These are phyloP conservation scores for Jackrogersella multiformis DNA, from an alignment of 495 filamentous ascomycete species.

Conservation along the genomic window DNA sequence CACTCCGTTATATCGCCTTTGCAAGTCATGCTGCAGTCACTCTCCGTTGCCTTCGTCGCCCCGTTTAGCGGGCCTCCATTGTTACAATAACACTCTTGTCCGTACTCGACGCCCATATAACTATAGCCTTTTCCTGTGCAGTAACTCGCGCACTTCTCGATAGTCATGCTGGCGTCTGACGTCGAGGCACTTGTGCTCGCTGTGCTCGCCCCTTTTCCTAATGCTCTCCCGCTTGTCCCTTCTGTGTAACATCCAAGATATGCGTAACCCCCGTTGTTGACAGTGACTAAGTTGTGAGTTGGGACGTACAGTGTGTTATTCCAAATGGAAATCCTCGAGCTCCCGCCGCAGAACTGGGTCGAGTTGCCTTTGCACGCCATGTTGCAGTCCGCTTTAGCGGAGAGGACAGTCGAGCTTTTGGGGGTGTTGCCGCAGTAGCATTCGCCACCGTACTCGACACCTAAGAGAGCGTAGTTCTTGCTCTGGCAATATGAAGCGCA, in stretches of 20 bases:
- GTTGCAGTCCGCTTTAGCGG: slow-evolving; percentile 39
- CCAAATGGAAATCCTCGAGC: slow-evolving; percentile 25
- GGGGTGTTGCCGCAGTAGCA: slow-evolving; percentile 49
- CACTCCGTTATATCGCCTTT: slow-evolving; percentile 37
- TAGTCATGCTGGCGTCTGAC: slow-evolving; percentile 35
- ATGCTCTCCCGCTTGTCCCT: slow-evolving; percentile 35
- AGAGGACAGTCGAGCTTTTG: background rate
- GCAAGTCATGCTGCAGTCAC: slow-evolving; percentile 45
- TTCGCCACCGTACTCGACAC: slow-evolving; percentile 44
- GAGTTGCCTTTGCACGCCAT: slow-evolving; percentile 51
- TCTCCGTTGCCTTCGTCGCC: slow-evolving; percentile 24
- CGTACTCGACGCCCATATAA: slow-evolving; percentile 48
- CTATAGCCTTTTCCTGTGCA: slow-evolving; percentile 38
- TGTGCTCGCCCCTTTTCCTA: slow-evolving; percentile 15
- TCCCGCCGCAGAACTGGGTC: slow-evolving; percentile 37
- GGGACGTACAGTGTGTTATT: slow-evolving; percentile 28
- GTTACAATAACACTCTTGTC: slow-evolving; percentile 47
- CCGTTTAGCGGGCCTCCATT: slow-evolving; percentile 26
- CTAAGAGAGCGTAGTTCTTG: slow-evolving; percentile 37
- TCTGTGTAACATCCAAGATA: slow-evolving; percentile 37
- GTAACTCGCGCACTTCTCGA: slow-evolving; percentile 46
- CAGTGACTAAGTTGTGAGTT: slow-evolving; percentile 13
- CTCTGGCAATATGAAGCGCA: slow-evolving; percentile 37
- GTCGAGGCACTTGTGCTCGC: slow-evolving; percentile 23
- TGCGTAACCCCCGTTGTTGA: background rate